Percentiles rank a stretch among this genome's conserved stretches.
These are phyloP conservation scores for Bryoglossum gracile DNA, from an alignment of 495 filamentous ascomycete species.

Conservation along the genomic window DNA sequence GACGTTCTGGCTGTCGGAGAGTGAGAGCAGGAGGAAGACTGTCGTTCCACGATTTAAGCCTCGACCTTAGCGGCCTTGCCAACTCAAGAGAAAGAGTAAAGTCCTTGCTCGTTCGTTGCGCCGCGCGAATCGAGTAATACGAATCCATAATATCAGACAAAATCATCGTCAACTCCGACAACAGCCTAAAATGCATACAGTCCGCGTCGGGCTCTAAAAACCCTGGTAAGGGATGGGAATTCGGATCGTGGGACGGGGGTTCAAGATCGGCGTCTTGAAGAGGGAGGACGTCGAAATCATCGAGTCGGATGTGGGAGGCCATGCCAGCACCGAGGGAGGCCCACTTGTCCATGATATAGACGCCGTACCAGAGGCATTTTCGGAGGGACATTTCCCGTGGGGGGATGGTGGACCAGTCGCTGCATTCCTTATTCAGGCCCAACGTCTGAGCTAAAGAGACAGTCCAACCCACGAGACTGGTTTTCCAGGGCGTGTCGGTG, in stretches of 20 bases:
- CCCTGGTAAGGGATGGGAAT: conserved; percentile 13
- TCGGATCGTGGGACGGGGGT: conserved; percentile 8
- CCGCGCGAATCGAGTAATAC: conserved; percentile 22
- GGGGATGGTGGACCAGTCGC: conserved; percentile 22
- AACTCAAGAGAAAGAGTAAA: conserved; percentile 22
- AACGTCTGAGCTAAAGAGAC: conserved; percentile 24
- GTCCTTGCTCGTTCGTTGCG: conserved; percentile 21
- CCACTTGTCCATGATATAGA: conserved; percentile 28
- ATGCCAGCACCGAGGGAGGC: conserved; percentile 25
- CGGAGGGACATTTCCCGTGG: conserved; percentile 22
- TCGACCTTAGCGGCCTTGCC: conserved; percentile 15
- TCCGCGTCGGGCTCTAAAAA: conserved; percentile 20
- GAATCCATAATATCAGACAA: conserved; percentile 25
- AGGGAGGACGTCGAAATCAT: conserved; percentile 23
- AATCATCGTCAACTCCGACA: conserved; percentile 24
- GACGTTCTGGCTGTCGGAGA: conserved; percentile 14
- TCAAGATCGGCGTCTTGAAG: conserved; percentile 19
- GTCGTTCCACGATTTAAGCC: conserved; percentile 24
- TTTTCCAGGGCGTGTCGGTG: conserved; percentile 25
- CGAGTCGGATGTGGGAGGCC: conserved; percentile 23
- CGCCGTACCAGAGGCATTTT: conserved; percentile 24
- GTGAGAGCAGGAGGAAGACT: conserved; percentile 16
- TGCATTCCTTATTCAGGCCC: conserved; percentile 21
- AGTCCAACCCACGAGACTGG: conserved; percentile 25
- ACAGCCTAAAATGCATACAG: conserved; percentile 19